Conservation (phyloP, 441 rosid species). For the Erysimum cheiri region DNA sequence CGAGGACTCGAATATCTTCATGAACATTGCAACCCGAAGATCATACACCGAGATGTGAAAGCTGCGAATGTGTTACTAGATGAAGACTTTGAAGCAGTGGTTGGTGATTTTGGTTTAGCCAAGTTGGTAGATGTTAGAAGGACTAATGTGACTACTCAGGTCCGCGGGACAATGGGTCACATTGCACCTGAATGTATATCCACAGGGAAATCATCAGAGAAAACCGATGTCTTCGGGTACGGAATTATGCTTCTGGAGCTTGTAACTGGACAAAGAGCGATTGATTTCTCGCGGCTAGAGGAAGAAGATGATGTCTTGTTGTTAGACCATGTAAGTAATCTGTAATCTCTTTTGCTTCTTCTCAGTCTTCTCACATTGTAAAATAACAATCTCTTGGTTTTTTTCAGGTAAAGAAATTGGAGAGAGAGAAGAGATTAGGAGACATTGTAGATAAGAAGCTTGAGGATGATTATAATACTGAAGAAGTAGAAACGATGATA, state of each 20-base stretch:
- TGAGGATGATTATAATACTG: conserved; percentile 46
- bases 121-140: conserved; percentile 85
- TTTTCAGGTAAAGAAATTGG: conserved; percentile 85
- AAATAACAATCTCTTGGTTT: conserved; percentile 2
- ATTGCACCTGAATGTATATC: conserved; percentile 97
- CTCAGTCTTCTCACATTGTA: not conserved
- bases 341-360: conserved; percentile 11
- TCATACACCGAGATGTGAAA: conserved; percentile 93
- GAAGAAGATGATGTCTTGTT: conserved; percentile 91
- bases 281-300: conserved; percentile 93
- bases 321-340: conserved; percentile 83
- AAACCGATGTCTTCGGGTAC: conserved; percentile 92
- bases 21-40: conserved; percentile 96
- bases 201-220: conserved; percentile 92
- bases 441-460: conserved; percentile 84
- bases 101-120: conserved; percentile 96
- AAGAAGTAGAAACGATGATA: conserved; percentile 89
- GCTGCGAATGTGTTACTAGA: conserved; percentile 93
- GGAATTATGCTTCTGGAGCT: conserved; percentile 96
- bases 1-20: conserved; percentile 95
- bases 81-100: conserved; percentile 94
- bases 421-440: conserved; percentile 80
- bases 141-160: conserved; percentile 91
- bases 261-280: conserved; percentile 96
- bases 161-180: conserved; percentile 98